Percentiles rank a stretch among this genome's conserved stretches.
These are phyloP conservation scores for Trichoderma parareesei DNA, from an alignment of 495 filamentous ascomycete genomes.

Conservation along the genomic window DNA sequence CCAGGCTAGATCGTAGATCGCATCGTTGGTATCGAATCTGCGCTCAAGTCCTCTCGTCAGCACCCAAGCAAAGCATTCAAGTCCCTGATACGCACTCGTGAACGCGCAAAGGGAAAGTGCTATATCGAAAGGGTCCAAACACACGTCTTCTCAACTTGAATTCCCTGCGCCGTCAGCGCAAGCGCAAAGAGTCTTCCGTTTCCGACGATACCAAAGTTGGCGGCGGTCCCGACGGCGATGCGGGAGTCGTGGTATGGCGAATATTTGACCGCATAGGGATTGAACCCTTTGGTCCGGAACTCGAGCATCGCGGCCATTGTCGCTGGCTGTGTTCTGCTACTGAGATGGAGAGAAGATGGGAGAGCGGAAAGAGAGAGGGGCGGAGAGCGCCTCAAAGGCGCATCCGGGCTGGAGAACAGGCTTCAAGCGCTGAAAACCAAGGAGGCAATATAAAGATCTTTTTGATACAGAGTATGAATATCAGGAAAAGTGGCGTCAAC, in stretches of 20 bases:
- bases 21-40: constrained; percentile 93
- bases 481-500: too few species aligned
- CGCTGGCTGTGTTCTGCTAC: not conserved
- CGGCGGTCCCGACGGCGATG: constrained; percentile 73
- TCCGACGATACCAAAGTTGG: constrained; percentile 94
- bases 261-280: constrained; percentile 93
- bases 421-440: not conserved
- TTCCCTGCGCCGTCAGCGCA: constrained; percentile 69
- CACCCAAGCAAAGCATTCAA: not conserved
- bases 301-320: constrained; percentile 67
- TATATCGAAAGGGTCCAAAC: not conserved
- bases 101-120: not conserved
- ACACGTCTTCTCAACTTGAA: constrained; percentile 69
- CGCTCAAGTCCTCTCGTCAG: constrained; percentile 2
- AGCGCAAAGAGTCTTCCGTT: constrained; percentile 86
- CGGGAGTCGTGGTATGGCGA: constrained; percentile 95
- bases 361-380: not conserved
- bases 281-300: constrained; percentile 85
- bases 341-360: not conserved
- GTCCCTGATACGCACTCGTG: too few species aligned
- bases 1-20: constrained; percentile 89
- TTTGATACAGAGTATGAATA: too few species aligned
- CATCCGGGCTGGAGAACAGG: not conserved
- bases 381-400: constrained; percentile 2
- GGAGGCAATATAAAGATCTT: not conserved